These are phyloP conservation scores for Chaetomium cochliodes DNA, from an alignment of 495 filamentous ascomycete species.

Conservation along the genomic window DNA sequence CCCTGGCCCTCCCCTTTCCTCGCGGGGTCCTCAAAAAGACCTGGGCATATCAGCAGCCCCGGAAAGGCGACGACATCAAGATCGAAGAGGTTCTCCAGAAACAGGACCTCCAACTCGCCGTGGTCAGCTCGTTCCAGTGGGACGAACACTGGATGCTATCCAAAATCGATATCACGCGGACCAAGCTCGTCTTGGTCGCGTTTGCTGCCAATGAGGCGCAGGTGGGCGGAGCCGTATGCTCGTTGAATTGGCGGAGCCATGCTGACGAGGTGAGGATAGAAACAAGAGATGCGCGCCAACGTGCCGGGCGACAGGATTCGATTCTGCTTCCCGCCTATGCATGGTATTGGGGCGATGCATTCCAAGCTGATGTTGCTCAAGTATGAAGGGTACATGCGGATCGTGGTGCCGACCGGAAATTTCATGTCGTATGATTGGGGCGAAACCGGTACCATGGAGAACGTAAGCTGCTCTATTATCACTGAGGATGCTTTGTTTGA, in stretches of 20 bases:
- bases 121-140: slow-evolving; percentile 86
- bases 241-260: not conserved
- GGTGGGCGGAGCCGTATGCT: slow-evolving; percentile 34
- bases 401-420: slow-evolving; percentile 81
- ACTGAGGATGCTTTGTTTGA: not conserved
- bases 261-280: slow-evolving; percentile 38
- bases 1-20: slow-evolving; percentile 56
- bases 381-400: slow-evolving; percentile 62
- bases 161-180: slow-evolving; percentile 34
- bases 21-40: slow-evolving; percentile 80
- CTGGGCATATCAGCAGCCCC: slow-evolving; percentile 57
- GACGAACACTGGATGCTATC: slow-evolving; percentile 56
- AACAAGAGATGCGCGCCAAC: slow-evolving; percentile 52
- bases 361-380: slow-evolving; percentile 86
- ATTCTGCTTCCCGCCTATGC: slow-evolving; percentile 77
- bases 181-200: slow-evolving; percentile 46
- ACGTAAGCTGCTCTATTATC: slow-evolving; percentile 45
- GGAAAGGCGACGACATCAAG: slow-evolving; percentile 71
- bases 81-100: slow-evolving; percentile 86
- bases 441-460: slow-evolving; percentile 76
- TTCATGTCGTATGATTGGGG: slow-evolving; percentile 83
- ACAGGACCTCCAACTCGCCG: slow-evolving; percentile 65
- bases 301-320: slow-evolving; percentile 47
- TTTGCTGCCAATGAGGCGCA: slow-evolving; percentile 48
- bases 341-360: slow-evolving; percentile 63